Evolutionary conservation across 2,329 filamentous ascomycete genomes (phyloP).

Genomic region (Cladosporium cucumerinum): DNA sequence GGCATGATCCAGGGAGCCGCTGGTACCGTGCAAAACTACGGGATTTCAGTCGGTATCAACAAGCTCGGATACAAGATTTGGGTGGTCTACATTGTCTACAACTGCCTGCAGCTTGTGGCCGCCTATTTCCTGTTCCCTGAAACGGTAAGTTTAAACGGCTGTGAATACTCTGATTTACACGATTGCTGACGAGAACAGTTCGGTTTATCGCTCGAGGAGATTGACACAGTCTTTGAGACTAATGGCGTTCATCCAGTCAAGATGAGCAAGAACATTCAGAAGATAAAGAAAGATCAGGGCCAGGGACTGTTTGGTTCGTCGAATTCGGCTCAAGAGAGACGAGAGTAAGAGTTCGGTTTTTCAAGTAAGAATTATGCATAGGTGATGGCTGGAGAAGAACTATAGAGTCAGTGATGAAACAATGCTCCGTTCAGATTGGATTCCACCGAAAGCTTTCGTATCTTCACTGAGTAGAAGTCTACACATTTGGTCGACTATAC

Average conservation of each 20-base stretch:
- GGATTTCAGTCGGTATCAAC: slow-evolving; percentile 47
- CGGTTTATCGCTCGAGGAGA: slow-evolving; percentile 51
- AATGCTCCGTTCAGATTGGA: background rate
- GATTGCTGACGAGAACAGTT: background rate
- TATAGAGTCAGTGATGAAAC: background rate
- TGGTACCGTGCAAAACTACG: slow-evolving; percentile 45
- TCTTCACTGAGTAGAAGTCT: background rate
- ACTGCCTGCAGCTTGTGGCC: slow-evolving; percentile 45
- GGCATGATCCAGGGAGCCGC: slow-evolving; percentile 45
- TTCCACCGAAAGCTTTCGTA: background rate
- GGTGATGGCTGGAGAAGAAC: background rate
- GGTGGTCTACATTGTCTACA: slow-evolving; percentile 51
- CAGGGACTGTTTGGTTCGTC: background rate
- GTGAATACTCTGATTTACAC: background rate
- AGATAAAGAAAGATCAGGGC: slow-evolving; percentile 20
- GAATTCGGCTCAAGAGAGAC: background rate
- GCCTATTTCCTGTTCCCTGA: slow-evolving; percentile 54
- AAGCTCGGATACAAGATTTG: slow-evolving; percentile 52
- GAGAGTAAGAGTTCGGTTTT: background rate
- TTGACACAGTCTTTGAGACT: slow-evolving; percentile 57
- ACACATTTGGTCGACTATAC: background rate
- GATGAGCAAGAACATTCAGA: slow-evolving; percentile 42
- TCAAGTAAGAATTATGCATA: no score
- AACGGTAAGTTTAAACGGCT: slow-evolving; percentile 38
- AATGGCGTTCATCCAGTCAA: slow-evolving; percentile 43